Conservation (phyloP, 805 yeast species). For the Ogataea pini region DNA sequence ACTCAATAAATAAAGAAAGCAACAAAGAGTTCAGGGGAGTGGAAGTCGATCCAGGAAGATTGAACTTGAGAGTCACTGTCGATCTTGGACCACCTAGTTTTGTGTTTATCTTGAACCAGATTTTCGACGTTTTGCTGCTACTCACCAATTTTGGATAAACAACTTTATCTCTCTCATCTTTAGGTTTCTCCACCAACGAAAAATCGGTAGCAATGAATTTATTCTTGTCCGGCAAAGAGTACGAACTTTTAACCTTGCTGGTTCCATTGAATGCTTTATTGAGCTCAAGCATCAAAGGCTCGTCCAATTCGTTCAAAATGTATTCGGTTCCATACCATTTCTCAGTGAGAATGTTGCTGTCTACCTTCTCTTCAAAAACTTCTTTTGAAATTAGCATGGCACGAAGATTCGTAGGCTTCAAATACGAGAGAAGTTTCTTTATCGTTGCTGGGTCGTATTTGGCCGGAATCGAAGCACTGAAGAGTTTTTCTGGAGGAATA, state of each 20-base stretch:
- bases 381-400: conserved; percentile 54
- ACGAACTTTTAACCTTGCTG: conserved; percentile 38
- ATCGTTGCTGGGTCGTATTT: conserved; percentile 60
- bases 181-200: conserved; percentile 48
- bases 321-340: conserved; percentile 93
- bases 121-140: conserved; percentile 49
- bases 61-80: conserved; percentile 60
- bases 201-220: conserved; percentile 82
- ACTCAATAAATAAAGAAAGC: conserved; percentile 63
- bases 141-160: conserved; percentile 62
- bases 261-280: conserved; percentile 31
- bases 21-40: conserved; percentile 60
- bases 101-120: conserved; percentile 92
- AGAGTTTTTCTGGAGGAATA: conserved; percentile 65
- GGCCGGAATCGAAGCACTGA: conserved; percentile 56
- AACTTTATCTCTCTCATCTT: conserved; percentile 34
- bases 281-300: conserved; percentile 38
- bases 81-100: conserved; percentile 89
- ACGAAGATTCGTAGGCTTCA: conserved; percentile 63
- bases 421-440: conserved; percentile 45
- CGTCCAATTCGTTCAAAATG: conserved; percentile 46
- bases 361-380: conserved; percentile 44
- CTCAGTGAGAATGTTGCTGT: conserved; percentile 50
- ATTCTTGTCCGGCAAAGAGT: conserved; percentile 64
- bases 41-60: conserved; percentile 60